These are phyloP conservation scores for Ceratobasidium sp. DNA, from an alignment of 1,284 basidiomycete genomes.

Conservation along the genomic window DNA sequence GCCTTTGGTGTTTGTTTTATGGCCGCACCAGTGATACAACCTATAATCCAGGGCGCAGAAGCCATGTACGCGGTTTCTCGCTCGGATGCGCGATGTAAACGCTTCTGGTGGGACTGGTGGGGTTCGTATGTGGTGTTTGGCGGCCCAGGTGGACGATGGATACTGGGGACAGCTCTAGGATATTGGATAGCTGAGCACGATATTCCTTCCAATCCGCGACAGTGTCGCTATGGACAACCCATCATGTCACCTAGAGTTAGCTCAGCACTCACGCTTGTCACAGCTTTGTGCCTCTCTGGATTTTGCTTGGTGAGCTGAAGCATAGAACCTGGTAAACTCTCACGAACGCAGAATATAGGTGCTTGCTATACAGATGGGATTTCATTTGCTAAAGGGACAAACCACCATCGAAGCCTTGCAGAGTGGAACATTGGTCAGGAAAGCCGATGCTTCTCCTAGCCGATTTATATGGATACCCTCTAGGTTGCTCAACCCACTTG, in stretches of 20 bases:
- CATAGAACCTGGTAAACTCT: neutral
- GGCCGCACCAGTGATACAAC: conserved; percentile 49
- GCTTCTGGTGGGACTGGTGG: conserved; percentile 58
- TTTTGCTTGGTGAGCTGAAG: conserved; percentile 53
- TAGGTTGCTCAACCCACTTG: neutral
- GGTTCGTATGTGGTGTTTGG: conserved; percentile 59
- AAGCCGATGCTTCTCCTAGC: conserved; percentile 36
- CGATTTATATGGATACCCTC: conserved; percentile 10
- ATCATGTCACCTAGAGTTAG: conserved; percentile 25
- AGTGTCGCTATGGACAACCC: conserved; percentile 49
- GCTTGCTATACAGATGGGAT: conserved; percentile 15
- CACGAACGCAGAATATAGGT: neutral
- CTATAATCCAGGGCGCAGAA: conserved; percentile 48
- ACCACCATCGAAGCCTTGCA: conserved; percentile 50
- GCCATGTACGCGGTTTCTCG: conserved; percentile 51
- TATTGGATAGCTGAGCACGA: conserved; percentile 49
- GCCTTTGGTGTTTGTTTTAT: conserved; percentile 50
- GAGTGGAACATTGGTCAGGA: conserved; percentile 7
- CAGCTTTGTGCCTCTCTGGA: conserved; percentile 50
- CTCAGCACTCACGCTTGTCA: conserved; percentile 31
- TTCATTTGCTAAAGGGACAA: conserved; percentile 48
- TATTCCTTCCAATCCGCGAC: conserved; percentile 54
- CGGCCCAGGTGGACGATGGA: conserved; percentile 58
- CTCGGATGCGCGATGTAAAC: conserved; percentile 49
- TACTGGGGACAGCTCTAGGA: conserved; percentile 55